These are phyloP conservation scores for Kuraishia piskuri DNA, from an alignment of 805 yeast species.

Conservation along the genomic window DNA sequence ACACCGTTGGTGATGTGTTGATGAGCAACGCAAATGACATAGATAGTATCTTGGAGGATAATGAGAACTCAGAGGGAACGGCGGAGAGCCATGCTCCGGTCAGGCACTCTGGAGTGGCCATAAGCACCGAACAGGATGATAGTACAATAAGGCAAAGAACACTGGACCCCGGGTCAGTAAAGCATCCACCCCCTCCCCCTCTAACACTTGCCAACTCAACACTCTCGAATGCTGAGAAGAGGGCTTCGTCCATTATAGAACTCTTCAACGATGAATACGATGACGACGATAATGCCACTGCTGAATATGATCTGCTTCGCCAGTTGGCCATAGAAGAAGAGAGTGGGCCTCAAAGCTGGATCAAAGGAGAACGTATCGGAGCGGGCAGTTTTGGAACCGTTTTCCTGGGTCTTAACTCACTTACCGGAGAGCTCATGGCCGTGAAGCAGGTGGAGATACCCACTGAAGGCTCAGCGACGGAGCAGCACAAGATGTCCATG, in stretches of 20 bases:
- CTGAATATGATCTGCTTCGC: conserved; percentile 30
- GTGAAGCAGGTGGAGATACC: conserved; percentile 87
- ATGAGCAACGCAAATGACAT: conserved; percentile 48
- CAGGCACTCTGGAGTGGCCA: background rate
- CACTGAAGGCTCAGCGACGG: conserved; percentile 19
- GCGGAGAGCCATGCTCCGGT: background rate
- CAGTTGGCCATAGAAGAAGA: conserved; percentile 27
- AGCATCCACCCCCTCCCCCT: background rate
- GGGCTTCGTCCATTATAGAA: conserved; percentile 36
- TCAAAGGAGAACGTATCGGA: conserved; percentile 88
- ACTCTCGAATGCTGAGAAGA: conserved; percentile 27
- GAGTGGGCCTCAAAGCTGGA: conserved; percentile 74
- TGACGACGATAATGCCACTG: conserved; percentile 21
- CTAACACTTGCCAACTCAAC: conserved; percentile 36
- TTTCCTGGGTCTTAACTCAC: conserved; percentile 82
- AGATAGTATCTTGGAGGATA: conserved; percentile 25
- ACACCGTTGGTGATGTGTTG: conserved; percentile 56
- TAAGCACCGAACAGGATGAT: background rate
- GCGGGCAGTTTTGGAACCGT: conserved; percentile 95
- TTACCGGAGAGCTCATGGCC: conserved; percentile 94
- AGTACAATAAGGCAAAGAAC: background rate
- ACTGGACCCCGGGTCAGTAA: background rate
- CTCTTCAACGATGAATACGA: conserved; percentile 33
- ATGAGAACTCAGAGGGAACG: background rate
- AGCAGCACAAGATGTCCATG: conserved; percentile 32